These are phyloP conservation scores for Penicillium paxilli DNA, from an alignment of 495 filamentous ascomycete species.

Conservation along the genomic window DNA sequence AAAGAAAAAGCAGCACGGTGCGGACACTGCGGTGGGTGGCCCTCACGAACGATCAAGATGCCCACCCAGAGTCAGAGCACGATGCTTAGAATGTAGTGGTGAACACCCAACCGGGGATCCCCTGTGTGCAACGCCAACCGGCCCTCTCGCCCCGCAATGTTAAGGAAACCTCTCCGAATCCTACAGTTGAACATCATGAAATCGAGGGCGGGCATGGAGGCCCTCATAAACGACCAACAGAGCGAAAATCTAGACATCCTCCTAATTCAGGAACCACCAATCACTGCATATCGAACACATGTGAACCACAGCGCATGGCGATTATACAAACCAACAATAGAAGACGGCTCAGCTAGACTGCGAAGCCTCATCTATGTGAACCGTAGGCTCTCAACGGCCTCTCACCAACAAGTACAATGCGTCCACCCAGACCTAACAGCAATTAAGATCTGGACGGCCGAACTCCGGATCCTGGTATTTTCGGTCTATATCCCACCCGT, in stretches of 20 bases:
- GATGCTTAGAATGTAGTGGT: constrained; percentile 22
- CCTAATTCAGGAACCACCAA: constrained; percentile 26
- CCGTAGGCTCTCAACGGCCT: constrained; percentile 22
- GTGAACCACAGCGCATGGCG: constrained; percentile 31
- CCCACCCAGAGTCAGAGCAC: constrained; percentile 17
- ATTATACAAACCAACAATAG: constrained; percentile 22
- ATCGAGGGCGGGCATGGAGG: constrained; percentile 26
- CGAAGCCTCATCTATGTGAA: constrained; percentile 19
- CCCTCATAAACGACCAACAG: constrained; percentile 27
- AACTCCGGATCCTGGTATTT: not conserved
- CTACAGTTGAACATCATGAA: constrained; percentile 33
- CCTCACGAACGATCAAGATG: constrained; percentile 20
- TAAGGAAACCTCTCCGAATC: constrained; percentile 6
- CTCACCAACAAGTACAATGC: constrained; percentile 18
- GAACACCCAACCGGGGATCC: constrained; percentile 22
- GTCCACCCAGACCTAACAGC: constrained; percentile 22
- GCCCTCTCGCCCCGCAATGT: constrained; percentile 13
- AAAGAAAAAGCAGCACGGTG: constrained; percentile 24
- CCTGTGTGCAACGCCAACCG: constrained; percentile 9
- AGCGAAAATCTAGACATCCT: constrained; percentile 25
- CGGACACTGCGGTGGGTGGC: constrained; percentile 22
- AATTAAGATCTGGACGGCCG: constrained; percentile 23
- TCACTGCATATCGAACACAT: constrained; percentile 22
- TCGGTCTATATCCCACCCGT: not conserved
- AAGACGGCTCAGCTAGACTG: not conserved